Evolutionary conservation across 1,284 basidiomycete species (phyloP).

Genomic region (Rhodotorula sp.): DNA sequence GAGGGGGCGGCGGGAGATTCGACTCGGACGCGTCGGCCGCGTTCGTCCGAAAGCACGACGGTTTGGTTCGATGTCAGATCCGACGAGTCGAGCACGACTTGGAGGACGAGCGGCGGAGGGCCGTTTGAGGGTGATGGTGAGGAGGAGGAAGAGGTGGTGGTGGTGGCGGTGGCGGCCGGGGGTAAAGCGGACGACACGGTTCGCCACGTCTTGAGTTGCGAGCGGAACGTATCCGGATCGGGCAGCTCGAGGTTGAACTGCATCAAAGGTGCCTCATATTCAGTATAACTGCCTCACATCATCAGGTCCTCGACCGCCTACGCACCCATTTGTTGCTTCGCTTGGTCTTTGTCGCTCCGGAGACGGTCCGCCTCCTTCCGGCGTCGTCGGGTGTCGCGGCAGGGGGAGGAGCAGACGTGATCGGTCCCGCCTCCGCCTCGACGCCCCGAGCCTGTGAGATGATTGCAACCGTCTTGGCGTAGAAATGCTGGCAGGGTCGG

Average conservation of each 20-base stretch:
- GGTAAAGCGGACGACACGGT: constrained; percentile 42
- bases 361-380: not conserved
- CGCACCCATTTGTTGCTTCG: constrained; percentile 31
- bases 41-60: constrained; percentile 43
- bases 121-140: not conserved
- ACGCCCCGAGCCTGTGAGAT: constrained; percentile 46
- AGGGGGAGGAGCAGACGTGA: not conserved
- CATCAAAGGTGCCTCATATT: too few relatives aligned
- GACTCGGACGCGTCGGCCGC: constrained; percentile 36
- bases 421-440: constrained; percentile 12
- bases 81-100: constrained; percentile 47
- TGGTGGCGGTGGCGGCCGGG: not conserved
- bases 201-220: constrained; percentile 48
- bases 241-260: constrained; percentile 50
- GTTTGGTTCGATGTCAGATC: constrained; percentile 44
- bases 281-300: not conserved
- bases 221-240: constrained; percentile 47
- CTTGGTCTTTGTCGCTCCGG: not conserved
- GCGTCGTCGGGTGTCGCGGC: not conserved
- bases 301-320: not conserved
- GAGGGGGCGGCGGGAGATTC: constrained; percentile 1
- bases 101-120: constrained; percentile 47
- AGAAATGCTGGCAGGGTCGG: constrained; percentile 47
- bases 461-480: constrained; percentile 48
- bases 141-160: constrained; percentile 6